phyloP scores from a whole-genome alignment of 2,329 filamentous ascomycete species.

The Cordyceps tenuipes region DNA sequence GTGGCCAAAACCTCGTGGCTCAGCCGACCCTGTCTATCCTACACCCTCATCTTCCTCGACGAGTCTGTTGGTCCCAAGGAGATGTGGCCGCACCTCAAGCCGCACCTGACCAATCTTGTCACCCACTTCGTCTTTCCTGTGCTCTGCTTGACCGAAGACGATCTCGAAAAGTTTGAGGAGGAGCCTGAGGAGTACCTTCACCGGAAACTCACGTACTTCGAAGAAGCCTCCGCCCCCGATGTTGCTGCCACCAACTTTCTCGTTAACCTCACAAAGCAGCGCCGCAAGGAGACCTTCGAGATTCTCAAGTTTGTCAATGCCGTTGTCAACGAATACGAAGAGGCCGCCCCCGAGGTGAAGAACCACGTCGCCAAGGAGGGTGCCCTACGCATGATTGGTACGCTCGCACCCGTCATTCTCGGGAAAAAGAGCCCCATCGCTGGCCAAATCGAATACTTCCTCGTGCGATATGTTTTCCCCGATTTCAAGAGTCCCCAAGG shows the following conservation, averaged over 20 bases:
- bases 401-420: conserved; percentile 83
- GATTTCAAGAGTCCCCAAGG: conserved; percentile 91
- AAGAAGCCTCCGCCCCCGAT: conserved; percentile 91
- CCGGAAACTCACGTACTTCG: conserved; percentile 94
- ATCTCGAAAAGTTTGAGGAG: conserved; percentile 86
- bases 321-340: conserved; percentile 88
- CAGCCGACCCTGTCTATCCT: conserved; percentile 86
- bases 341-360: conserved; percentile 77
- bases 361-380: conserved; percentile 94
- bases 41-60: conserved; percentile 90
- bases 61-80: conserved; percentile 96
- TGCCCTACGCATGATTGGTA: conserved; percentile 93
- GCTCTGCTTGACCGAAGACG: conserved; percentile 83
- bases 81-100: conserved; percentile 92
- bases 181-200: conserved; percentile 96
- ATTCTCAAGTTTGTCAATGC: conserved; percentile 92
- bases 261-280: conserved; percentile 84
- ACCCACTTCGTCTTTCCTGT: conserved; percentile 95
- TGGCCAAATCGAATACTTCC: conserved; percentile 96
- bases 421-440: conserved; percentile 98
- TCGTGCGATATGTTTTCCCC: conserved; percentile 95
- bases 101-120: conserved; percentile 86
- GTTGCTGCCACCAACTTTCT: conserved; percentile 95
- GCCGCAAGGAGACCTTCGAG: conserved; percentile 91
- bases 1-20: conserved; percentile 91